These are phyloP conservation scores for Micractinium sp. DNA, from an alignment of 139 green algal species.

Conservation along the genomic window DNA sequence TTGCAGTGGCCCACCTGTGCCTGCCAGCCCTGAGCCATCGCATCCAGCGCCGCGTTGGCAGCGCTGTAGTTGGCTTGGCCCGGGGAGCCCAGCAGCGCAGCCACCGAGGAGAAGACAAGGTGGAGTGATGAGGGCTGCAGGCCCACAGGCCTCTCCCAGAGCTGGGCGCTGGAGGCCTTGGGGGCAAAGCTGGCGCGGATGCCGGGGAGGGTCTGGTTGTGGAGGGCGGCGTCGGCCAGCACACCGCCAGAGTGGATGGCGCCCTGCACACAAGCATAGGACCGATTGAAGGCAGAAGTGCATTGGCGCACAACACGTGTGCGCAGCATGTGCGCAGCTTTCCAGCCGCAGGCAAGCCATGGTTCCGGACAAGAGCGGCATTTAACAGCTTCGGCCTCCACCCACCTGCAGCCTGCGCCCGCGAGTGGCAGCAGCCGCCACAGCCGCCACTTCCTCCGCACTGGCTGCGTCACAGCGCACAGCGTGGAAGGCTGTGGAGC, in stretches of 20 bases:
- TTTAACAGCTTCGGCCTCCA: not conserved
- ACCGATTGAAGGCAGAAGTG: no score
- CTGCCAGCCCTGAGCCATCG: constrained; percentile 37
- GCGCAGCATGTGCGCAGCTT: no score
- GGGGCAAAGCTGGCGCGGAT: constrained; percentile 59
- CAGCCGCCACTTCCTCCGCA: constrained; percentile 11
- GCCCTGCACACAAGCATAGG: not conserved
- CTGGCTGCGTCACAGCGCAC: constrained; percentile 38
- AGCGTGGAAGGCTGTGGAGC: not conserved
- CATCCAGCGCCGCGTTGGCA: constrained; percentile 80
- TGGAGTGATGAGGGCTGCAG: constrained; percentile 23
- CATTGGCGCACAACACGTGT: no score
- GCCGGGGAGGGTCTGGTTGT: constrained; percentile 55
- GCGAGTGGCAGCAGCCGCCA: not conserved
- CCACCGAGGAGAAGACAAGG: constrained; percentile 84
- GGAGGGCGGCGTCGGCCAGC: constrained; percentile 76
- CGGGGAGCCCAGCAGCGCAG: constrained; percentile 79
- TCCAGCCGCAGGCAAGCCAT: no score
- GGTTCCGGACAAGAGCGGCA: not conserved
- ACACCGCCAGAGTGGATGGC: constrained; percentile 81
- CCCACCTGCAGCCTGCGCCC: not conserved
- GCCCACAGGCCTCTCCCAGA: constrained; percentile 24
- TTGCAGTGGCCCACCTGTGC: not conserved
- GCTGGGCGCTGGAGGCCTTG: constrained; percentile 51
- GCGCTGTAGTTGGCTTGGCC: constrained; percentile 85